Evolutionary conservation across 306 rosid genomes (phyloP).

Genomic region (Alnus rubra): DNA sequence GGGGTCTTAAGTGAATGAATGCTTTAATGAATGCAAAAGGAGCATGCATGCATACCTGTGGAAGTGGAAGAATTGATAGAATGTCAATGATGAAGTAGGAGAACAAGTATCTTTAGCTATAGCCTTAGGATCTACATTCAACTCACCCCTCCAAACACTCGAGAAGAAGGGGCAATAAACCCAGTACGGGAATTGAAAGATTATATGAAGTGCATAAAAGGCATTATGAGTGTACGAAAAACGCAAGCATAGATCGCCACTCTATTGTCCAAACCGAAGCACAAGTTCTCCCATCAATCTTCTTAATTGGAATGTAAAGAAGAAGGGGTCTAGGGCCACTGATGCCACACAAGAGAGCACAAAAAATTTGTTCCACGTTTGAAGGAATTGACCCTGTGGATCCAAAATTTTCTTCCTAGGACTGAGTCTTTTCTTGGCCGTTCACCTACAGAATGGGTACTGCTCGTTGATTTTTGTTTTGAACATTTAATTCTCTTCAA

Average conservation of each 20-base stretch:
- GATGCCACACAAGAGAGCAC: slow-evolving; percentile 74
- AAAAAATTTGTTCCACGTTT: slow-evolving; percentile 84
- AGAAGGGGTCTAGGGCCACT: slow-evolving; percentile 76
- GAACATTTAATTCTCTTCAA: slow-evolving; percentile 30
- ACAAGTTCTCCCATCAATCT: slow-evolving; percentile 22
- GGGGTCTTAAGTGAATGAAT: too few relatives aligned
- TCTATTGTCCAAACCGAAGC: slow-evolving; percentile 41
- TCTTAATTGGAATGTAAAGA: slow-evolving; percentile 58
- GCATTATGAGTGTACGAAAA: slow-evolving; percentile 74
- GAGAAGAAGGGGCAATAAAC: slow-evolving; percentile 82
- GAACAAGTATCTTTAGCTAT: slow-evolving; percentile 69
- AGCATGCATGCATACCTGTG: slow-evolving; percentile 59
- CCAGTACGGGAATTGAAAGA: slow-evolving; percentile 85
- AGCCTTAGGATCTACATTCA: slow-evolving; percentile 46
- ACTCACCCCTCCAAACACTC: slow-evolving; percentile 87
- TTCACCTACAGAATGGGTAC: slow-evolving; percentile 31
- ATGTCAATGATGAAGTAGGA: slow-evolving; percentile 74
- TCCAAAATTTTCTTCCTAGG: slow-evolving; percentile 49
- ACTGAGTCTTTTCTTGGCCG: slow-evolving; percentile 23
- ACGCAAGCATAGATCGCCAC: slow-evolving; percentile 55
- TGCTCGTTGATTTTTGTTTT: neutral
- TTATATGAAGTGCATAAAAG: slow-evolving; percentile 65
- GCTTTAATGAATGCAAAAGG: too few relatives aligned
- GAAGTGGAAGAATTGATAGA: slow-evolving; percentile 80
- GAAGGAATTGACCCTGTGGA: slow-evolving; percentile 80